Percentiles rank a stretch among this genome's conserved stretches.
Conservation (phyloP, 2,329 filamentous ascomycete species). For the Didymella arachidicola region DNA sequence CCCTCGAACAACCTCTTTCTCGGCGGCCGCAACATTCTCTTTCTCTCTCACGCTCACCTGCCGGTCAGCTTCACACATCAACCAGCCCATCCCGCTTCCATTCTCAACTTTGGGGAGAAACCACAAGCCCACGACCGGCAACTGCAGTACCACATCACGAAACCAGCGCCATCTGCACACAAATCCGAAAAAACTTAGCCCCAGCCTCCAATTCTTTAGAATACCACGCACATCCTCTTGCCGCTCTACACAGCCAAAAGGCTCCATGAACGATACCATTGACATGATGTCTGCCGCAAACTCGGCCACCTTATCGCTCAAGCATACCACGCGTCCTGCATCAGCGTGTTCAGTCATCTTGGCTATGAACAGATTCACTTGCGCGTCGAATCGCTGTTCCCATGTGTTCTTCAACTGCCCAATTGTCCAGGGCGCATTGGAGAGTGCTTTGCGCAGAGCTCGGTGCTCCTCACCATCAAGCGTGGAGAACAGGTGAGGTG, state of each 20-base stretch:
- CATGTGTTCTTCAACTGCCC: conserved; percentile 52
- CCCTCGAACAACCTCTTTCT: conserved; percentile 27
- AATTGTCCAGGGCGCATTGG: conserved; percentile 50
- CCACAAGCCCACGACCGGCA: conserved; percentile 33
- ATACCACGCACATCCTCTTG: conserved; percentile 51
- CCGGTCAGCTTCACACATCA: conserved; percentile 50
- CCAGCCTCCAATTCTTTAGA: conserved; percentile 49
- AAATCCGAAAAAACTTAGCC: conserved; percentile 51
- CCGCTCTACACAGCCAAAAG: conserved; percentile 53
- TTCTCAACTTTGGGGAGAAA: conserved; percentile 45
- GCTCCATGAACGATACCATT: conserved; percentile 49
- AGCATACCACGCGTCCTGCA: conserved; percentile 33
- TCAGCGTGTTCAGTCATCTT: conserved; percentile 44
- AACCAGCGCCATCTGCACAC: conserved; percentile 48
- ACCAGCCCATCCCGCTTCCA: conserved; percentile 47
- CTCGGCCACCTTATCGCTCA: conserved; percentile 51
- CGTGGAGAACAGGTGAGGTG: conserved; percentile 46
- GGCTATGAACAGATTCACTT: conserved; percentile 44
- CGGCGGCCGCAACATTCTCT: conserved; percentile 17
- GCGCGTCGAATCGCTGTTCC: conserved; percentile 50
- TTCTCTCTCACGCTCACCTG: conserved; percentile 44
- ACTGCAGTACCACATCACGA: conserved; percentile 42
- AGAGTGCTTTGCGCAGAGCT: conserved; percentile 49
- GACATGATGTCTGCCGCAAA: conserved; percentile 55
- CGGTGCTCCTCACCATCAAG: conserved; percentile 47